Evolutionary conservation across 2,329 filamentous ascomycete species (phyloP).

Genomic region (Trichoderma arundinaceum): DNA sequence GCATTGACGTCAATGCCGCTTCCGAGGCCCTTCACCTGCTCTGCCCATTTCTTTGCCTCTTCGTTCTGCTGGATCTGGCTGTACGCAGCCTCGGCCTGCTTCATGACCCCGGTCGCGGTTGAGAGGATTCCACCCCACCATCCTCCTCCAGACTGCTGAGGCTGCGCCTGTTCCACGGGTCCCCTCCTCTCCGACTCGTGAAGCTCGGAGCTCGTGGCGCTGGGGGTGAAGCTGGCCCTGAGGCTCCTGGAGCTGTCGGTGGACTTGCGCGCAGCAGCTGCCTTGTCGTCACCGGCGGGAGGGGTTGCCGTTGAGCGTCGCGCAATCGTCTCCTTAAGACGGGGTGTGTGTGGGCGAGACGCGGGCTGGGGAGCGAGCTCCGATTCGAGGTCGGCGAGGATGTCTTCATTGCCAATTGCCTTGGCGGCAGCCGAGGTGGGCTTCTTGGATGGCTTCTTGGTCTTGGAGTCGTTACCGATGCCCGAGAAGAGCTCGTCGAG

Average conservation of each 20-base stretch:
- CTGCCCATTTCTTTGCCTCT: slow-evolving; percentile 94
- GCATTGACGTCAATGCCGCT: slow-evolving; percentile 71
- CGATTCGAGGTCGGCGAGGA: slow-evolving; percentile 82
- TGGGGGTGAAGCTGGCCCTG: slow-evolving; percentile 74
- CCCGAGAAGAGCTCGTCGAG: slow-evolving; percentile 70
- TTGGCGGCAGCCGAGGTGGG: slow-evolving; percentile 57
- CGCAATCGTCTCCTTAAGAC: slow-evolving; percentile 61
- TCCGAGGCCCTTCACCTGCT: slow-evolving; percentile 77
- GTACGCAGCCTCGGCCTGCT: slow-evolving; percentile 89
- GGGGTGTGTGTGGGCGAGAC: slow-evolving; percentile 82
- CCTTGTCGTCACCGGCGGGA: slow-evolving; percentile 68
- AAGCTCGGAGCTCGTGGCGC: slow-evolving; percentile 66
- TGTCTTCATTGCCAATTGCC: slow-evolving; percentile 67
- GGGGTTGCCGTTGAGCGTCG: slow-evolving; percentile 56
- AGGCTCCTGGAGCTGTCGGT: slow-evolving; percentile 76
- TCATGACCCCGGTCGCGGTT: slow-evolving; percentile 83
- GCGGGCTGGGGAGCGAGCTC: slow-evolving; percentile 73
- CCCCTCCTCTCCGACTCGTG: slow-evolving; percentile 63
- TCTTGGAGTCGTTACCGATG: slow-evolving; percentile 59
- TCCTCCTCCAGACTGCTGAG: slow-evolving; percentile 62
- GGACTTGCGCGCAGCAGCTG: slow-evolving; percentile 66
- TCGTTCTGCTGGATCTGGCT: slow-evolving; percentile 96
- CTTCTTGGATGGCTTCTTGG: slow-evolving; percentile 58
- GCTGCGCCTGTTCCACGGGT: slow-evolving; percentile 49
- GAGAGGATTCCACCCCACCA: slow-evolving; percentile 91